Evolutionary conservation across 1,284 basidiomycete genomes (phyloP), one percentile per base, ranked within the genome.

Genomic region (Omphalotus olearius): DNA sequence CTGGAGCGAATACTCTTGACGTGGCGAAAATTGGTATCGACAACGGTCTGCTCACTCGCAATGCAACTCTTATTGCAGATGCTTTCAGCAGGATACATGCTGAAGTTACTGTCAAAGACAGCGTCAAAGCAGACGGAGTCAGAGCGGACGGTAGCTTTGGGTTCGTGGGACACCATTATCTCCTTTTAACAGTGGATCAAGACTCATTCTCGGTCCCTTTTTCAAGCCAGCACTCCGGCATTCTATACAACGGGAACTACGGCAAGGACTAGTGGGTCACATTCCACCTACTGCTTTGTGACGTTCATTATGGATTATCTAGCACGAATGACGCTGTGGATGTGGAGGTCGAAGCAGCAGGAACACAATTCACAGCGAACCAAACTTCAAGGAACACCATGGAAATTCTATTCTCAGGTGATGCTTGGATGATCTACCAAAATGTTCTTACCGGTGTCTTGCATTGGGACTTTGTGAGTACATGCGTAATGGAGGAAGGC

Each of bases 391-490:
- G 69, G 52, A 56, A 57, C 36, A 78, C 79, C 0, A 78, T 84
- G 52, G 72, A 71, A 9, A 70, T 69, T 11, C 63, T 81, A 4
- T 68, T 85, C 47, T 70, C 75, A 30, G 80, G 73, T 7, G 69
- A 75, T 59, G 67, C 69, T 54, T 88, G 84, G 84, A 85, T 86
- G 83, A 80, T 85, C 45, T 83, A 76, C 57, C 69, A 70, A 17
- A 85, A 86, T 61, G 64, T 71, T 6, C 50, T 74, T 37, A 84
- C 83, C 1, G 66, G 71, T 11, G 71, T 78, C 17, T 62, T 81
- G 42, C 82, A 85, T 59, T 87, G 82, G 80, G 83, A 87, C 57
- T 80, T 83, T 58, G 82, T 85, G 57, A 60, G 80, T 65, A 6
- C 40, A 20, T 33, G 20, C 13, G 20, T 9, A 7, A 36, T 26